A percentile compares a stretch with the other conserved stretches of the same genome.
Conservation (phyloP, 352 stramenopile genomes). For the Pythium sp. region DNA sequence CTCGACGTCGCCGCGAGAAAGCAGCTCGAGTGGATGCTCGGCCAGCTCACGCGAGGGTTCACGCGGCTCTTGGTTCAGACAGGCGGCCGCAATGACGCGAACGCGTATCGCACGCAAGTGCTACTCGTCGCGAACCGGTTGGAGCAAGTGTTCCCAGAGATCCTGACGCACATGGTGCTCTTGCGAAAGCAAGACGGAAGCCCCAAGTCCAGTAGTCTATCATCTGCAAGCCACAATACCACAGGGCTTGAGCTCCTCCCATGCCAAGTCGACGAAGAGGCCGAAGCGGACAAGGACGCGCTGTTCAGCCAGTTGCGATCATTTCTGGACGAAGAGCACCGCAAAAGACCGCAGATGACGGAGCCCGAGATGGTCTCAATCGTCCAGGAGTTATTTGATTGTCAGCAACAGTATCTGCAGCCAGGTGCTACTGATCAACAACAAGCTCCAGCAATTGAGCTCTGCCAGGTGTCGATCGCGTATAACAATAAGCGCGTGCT, state of each 20-base stretch:
- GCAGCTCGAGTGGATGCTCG: constrained; percentile 83
- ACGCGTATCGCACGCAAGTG: constrained; percentile 86
- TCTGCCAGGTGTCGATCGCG: constrained; percentile 55
- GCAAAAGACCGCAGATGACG: constrained; percentile 31
- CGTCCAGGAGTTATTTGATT: constrained; percentile 40
- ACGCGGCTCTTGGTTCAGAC: constrained; percentile 89
- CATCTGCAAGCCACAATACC: not conserved
- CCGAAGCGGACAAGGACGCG: constrained; percentile 12
- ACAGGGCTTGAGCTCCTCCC: constrained; percentile 32
- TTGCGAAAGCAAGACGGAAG: constrained; percentile 22
- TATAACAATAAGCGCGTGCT: constrained; percentile 53
- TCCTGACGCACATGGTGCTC: constrained; percentile 65
- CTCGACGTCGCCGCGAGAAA: constrained; percentile 82
- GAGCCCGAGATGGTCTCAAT: constrained; percentile 31
- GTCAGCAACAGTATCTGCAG: not conserved
- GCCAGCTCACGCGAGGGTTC: constrained; percentile 84
- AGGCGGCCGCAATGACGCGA: constrained; percentile 71
- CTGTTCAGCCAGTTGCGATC: constrained; percentile 35
- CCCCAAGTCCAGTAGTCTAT: not conserved
- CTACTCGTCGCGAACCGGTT: constrained; percentile 85
- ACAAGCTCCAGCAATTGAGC: constrained; percentile 25
- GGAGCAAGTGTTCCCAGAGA: constrained; percentile 86
- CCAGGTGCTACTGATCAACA: not conserved
- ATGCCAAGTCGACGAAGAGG: constrained; percentile 29
- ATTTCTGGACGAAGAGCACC: constrained; percentile 39